Percentiles rank a stretch among this genome's conserved stretches.
Evolutionary conservation across 345 rosid species (phyloP).

Genomic region (Ailanthus altissimus): DNA sequence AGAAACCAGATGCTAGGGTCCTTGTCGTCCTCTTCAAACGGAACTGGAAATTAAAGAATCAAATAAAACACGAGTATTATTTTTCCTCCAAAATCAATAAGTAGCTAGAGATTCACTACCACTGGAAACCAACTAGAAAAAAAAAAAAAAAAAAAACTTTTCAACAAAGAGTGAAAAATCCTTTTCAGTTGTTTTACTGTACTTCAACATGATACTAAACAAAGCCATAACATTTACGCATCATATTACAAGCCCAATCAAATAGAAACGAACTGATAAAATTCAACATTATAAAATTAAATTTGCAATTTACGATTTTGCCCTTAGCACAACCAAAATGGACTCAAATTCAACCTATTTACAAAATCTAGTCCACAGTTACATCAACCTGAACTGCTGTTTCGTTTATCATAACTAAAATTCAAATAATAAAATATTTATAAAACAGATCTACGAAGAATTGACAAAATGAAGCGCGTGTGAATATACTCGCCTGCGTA

Average conservation of each 20-base stretch:
- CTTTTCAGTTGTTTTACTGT: background rate
- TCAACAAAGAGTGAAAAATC: background rate
- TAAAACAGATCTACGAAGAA: conserved; percentile 14
- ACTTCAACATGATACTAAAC: background rate
- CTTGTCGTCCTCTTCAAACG: conserved; percentile 90
- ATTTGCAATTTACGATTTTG: too few relatives aligned
- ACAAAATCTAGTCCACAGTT: background rate
- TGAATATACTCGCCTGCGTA: conserved; percentile 54
- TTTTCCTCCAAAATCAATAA: background rate
- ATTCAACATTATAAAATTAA: too few relatives aligned
- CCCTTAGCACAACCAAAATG: background rate
- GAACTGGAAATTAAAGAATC: conserved; percentile 49
- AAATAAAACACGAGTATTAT: background rate
- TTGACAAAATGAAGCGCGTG: background rate
- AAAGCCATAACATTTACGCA: too few relatives aligned
- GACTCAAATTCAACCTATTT: background rate
- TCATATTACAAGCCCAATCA: too few relatives aligned
- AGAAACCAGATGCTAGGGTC: conserved; percentile 88
- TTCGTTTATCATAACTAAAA: background rate
- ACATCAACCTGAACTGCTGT: background rate
- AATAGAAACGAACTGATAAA: too few relatives aligned
- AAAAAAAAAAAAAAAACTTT: background rate
- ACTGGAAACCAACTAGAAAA: background rate
- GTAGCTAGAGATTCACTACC: background rate
- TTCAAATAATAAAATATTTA: background rate